Evolutionary conservation across 2,329 filamentous ascomycete species (phyloP).

Genomic region (Amauroascus verrucosus): DNA sequence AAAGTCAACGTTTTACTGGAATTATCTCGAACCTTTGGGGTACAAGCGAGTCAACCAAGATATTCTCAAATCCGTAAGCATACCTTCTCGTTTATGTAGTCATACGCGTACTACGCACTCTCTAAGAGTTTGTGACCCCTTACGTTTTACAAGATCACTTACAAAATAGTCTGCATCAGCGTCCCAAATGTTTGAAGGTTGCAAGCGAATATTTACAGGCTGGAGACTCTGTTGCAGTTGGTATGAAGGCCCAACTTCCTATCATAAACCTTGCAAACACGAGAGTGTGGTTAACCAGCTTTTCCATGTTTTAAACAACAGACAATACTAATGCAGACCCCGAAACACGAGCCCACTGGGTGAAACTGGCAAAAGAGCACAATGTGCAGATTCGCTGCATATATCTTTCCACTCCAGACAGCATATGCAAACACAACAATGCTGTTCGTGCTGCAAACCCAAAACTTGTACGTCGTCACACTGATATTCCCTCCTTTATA

Average conservation of each 20-base stretch:
- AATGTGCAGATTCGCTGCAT: conserved; percentile 72
- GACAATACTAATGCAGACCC: conserved; percentile 93
- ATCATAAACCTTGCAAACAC: not conserved
- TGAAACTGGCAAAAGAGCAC: conserved; percentile 59
- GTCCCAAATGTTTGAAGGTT: conserved; percentile 58
- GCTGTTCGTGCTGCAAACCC: conserved; percentile 60
- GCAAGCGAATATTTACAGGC: conserved; percentile 56
- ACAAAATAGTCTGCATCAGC: conserved; percentile 28
- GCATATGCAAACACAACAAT: conserved; percentile 76
- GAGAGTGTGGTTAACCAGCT: conserved; percentile 9
- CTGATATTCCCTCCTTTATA: conserved; percentile 1
- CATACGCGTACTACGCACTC: conserved; percentile 12
- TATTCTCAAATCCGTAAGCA: conserved; percentile 59
- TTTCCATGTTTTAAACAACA: conserved; percentile 30
- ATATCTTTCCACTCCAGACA: conserved; percentile 63
- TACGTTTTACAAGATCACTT: conserved; percentile 5
- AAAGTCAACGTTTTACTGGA: conserved; percentile 86
- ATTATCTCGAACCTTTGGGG: conserved; percentile 61
- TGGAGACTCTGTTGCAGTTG: conserved; percentile 63
- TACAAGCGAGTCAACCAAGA: conserved; percentile 90
- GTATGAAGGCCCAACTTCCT: conserved; percentile 41
- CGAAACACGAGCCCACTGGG: conserved; percentile 69
- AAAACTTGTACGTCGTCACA: conserved; percentile 27
- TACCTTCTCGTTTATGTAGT: conserved; percentile 12
- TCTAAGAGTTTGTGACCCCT: not conserved